Conservation (phyloP, 108 stramenopile genomes). For the Skeletonema menzelii region DNA sequence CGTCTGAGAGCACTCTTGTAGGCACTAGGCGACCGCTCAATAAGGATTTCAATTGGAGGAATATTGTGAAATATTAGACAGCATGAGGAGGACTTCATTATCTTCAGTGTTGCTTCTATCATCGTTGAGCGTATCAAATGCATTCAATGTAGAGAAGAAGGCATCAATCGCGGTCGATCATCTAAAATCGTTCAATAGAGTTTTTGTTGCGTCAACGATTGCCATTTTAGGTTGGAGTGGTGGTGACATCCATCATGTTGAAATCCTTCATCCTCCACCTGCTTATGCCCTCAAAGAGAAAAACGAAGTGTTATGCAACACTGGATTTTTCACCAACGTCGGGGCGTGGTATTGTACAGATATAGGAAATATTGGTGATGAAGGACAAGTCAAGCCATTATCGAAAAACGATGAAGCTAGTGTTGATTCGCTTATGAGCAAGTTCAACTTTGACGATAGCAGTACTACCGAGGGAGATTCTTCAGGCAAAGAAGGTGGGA, state of each 20-base stretch:
- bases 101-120: neutral
- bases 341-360: constrained; percentile 69
- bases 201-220: neutral
- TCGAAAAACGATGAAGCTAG: constrained; percentile 14
- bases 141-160: neutral
- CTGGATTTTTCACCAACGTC: constrained; percentile 77
- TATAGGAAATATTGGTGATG: constrained; percentile 70
- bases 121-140: neutral
- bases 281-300: constrained; percentile 52
- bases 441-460: constrained; percentile 30
- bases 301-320: constrained; percentile 71
- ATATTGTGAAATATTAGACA: no score
- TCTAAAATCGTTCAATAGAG: neutral
- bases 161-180: neutral
- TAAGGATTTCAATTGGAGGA: no score
- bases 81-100: neutral
- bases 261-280: constrained; percentile 8
- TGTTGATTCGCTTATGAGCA: constrained; percentile 41
- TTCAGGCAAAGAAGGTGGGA: neutral
- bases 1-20: no score
- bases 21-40: no score
- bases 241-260: neutral
- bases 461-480: neutral
- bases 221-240: neutral
- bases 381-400: constrained; percentile 48